Percentiles rank a stretch among this genome's conserved stretches.
Conservation (phyloP, 108 stramenopile species). For the Schizochytrium sp. region DNA sequence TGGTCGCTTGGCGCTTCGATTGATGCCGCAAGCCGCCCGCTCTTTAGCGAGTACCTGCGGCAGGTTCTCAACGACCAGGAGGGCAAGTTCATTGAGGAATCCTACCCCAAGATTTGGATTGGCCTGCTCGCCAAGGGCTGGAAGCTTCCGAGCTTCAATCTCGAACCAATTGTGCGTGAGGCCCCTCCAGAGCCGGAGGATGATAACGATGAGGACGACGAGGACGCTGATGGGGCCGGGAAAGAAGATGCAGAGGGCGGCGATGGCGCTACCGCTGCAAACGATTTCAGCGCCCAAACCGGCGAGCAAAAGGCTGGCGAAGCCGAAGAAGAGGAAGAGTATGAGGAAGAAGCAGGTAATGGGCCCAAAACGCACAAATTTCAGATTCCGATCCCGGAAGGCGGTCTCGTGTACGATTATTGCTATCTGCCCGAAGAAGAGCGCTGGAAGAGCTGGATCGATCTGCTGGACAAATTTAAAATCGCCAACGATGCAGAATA, state of each 20-base stretch:
- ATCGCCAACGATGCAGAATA: slow-evolving; percentile 38
- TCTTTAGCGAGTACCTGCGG: slow-evolving; percentile 23
- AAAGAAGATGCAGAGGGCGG: background rate
- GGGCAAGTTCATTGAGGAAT: background rate
- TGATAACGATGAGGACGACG: background rate
- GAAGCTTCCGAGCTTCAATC: slow-evolving; percentile 29
- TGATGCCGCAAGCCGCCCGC: slow-evolving; percentile 23
- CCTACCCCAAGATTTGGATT: background rate
- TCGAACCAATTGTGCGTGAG: background rate
- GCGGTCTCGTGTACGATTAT: slow-evolving; percentile 22
- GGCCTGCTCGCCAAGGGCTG: slow-evolving; percentile 32
- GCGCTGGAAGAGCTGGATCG: slow-evolving; percentile 40
- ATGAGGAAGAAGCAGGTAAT: background rate
- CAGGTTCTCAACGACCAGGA: slow-evolving; percentile 11
- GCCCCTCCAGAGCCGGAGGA: background rate
- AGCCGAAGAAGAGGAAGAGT: background rate
- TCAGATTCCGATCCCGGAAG: background rate
- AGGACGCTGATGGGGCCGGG: background rate
- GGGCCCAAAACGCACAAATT: background rate
- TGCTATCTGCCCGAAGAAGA: slow-evolving; percentile 28
- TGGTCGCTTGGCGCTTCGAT: slow-evolving; percentile 47
- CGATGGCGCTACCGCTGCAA: background rate
- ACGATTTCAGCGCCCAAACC: too few relatives aligned
- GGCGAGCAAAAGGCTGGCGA: background rate
- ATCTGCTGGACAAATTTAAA: slow-evolving; percentile 30